These are phyloP conservation scores for Exutisphaerella laricina DNA, from an alignment of 2,329 filamentous ascomycete species.

Conservation along the genomic window DNA sequence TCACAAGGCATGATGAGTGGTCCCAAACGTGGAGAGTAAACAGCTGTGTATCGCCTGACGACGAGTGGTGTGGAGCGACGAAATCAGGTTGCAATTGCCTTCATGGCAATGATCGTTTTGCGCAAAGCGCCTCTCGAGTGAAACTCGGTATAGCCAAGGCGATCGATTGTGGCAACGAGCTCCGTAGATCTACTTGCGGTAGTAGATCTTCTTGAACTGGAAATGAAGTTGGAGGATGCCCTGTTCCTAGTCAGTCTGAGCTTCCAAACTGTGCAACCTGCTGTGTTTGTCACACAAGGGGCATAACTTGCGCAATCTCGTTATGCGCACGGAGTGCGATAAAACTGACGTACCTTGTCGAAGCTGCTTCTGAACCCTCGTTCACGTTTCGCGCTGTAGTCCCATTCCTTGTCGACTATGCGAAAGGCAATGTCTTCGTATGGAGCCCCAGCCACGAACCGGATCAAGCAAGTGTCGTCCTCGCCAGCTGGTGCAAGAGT, in stretches of 20 bases:
- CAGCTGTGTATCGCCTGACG: too few relatives aligned
- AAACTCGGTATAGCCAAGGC: too few relatives aligned
- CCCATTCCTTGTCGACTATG: slow-evolving; percentile 98
- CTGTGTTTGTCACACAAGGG: slow-evolving; percentile 2
- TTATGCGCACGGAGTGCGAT: neutral
- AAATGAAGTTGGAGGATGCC: slow-evolving; percentile 96
- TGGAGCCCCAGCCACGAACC: slow-evolving; percentile 89
- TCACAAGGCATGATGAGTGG: too few relatives aligned
- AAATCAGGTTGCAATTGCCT: too few relatives aligned
- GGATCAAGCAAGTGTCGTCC: slow-evolving; percentile 93
- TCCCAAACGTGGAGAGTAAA: too few relatives aligned
- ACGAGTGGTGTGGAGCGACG: too few relatives aligned
- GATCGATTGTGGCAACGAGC: too few relatives aligned
- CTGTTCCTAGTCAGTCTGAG: slow-evolving; percentile 45
- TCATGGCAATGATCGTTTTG: too few relatives aligned
- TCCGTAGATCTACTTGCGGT: slow-evolving; percentile 44
- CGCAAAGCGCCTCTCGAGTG: too few relatives aligned
- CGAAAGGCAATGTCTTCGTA: slow-evolving; percentile 97
- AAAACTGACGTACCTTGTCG: slow-evolving; percentile 68
- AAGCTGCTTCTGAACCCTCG: slow-evolving; percentile 94
- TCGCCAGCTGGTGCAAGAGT: slow-evolving; percentile 90
- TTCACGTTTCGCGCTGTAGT: slow-evolving; percentile 93
- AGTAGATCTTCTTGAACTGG: slow-evolving; percentile 81
- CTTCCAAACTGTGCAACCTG: slow-evolving; percentile 12
- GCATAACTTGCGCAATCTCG: neutral